Conservation (phyloP, 768 basidiomycete genomes). For the Tylopilus sp. region DNA sequence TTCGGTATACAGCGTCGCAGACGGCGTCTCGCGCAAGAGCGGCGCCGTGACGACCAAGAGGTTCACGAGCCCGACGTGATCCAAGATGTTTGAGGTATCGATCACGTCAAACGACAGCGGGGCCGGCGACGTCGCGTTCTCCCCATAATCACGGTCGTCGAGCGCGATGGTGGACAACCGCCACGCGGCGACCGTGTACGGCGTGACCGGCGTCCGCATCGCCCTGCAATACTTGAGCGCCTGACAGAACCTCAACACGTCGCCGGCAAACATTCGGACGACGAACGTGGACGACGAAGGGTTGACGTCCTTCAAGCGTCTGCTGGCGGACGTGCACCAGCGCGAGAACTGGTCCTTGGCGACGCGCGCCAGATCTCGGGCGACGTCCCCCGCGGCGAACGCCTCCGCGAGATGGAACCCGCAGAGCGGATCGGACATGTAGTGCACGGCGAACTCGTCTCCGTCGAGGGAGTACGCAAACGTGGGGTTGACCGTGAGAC, state of each 20-base stretch:
- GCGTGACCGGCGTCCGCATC: constrained; percentile 11
- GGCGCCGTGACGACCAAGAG: constrained; percentile 21
- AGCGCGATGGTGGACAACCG: constrained; percentile 20
- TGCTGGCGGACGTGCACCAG: constrained; percentile 21
- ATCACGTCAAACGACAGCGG: constrained; percentile 33
- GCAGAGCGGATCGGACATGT: constrained; percentile 26
- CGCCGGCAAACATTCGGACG: constrained; percentile 30
- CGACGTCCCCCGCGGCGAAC: constrained; percentile 7
- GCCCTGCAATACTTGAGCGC: constrained; percentile 18
- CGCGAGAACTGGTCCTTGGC: constrained; percentile 24
- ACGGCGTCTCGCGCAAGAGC: constrained; percentile 22
- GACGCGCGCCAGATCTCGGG: constrained; percentile 9
- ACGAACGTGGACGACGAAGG: constrained; percentile 14
- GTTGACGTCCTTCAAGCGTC: constrained; percentile 11
- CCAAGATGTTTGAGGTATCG: constrained; percentile 32
- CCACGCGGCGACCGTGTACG: constrained; percentile 24
- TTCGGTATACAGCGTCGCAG: constrained; percentile 30
- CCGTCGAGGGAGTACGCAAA: constrained; percentile 28
- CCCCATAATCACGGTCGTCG: constrained; percentile 20
- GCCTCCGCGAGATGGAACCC: constrained; percentile 32
- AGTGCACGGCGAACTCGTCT: constrained; percentile 26
- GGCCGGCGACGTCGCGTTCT: constrained; percentile 13
- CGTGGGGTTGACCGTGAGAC: constrained; percentile 23
- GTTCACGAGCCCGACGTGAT: constrained; percentile 31
- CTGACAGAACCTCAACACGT: constrained; percentile 27